Evolutionary conservation across 106 monocot species (phyloP), one percentile per base, ranked within the genome.

Genomic region (Chionographis japonica): DNA sequence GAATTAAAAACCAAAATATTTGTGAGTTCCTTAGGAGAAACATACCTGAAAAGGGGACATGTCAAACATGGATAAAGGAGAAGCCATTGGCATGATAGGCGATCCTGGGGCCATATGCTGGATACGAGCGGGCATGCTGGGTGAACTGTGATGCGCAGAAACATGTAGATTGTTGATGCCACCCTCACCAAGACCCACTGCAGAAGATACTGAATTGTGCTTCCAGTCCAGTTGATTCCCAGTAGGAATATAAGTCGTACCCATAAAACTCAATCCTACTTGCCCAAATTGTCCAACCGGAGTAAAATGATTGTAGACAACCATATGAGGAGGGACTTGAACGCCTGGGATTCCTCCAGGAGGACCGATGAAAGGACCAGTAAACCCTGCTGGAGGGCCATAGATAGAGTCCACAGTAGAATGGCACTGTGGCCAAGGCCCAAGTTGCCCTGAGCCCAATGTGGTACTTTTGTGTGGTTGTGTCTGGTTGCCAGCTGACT

Each of bases 241-340:
- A 59, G 79, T 70, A 75, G 95, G 92, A 58, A 92, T 77, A 78
- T 84, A 97, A 74, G 92, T 67, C 40, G 87, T 58, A 27, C 95
- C 89, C 92, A 97, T 89, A 62, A 85, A 89, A 74, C 89, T 82
- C 58, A 95, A 36, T 3, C 91, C 91, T 38, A 88, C 79, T 75
- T 85, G 92, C 42, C 82, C 85, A 71, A 91, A 91, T 36, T 89
- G 88, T 37, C 83, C 91, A 49, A 94, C 80, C 9, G 95, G 95
- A 39, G 95, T 63, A 82, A 97, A 97, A 73, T 89, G 95, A 58
- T 97, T 97, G 64, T 97, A 97, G 36, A 97, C 84, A 14, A 92
- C 81, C 95, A 97, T 97, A 62, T 89, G 95, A 51, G 84, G 89
- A 20, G 84, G 95, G 27, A 74, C 88, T 79, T 95, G 91, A 52